phyloP scores from a whole-genome alignment of 2,329 filamentous ascomycete species.

The Colletotrichum sp. region DNA sequence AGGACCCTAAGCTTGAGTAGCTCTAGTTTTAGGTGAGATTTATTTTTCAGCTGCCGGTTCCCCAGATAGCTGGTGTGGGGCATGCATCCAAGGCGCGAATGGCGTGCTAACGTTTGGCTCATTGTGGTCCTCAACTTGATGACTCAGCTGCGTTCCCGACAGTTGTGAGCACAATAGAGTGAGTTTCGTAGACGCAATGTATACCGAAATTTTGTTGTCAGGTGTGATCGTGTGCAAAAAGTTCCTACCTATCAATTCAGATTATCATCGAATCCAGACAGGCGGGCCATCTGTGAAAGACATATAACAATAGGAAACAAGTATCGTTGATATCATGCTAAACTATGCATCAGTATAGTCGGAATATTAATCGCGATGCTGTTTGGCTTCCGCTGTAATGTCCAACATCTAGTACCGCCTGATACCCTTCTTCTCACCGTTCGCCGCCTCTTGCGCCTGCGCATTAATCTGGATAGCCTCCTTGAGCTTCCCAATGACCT shows the following conservation, averaged over 20 bases:
- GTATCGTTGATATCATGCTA: neutral
- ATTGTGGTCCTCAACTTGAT: neutral
- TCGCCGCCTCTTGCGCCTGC: slow-evolving; percentile 54
- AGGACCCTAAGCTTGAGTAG: neutral
- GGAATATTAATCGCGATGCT: neutral
- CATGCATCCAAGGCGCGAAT: neutral
- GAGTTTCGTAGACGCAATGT: neutral
- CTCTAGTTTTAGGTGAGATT: neutral
- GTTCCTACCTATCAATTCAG: neutral
- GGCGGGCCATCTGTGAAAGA: neutral
- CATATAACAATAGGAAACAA: neutral
- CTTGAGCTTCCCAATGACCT: slow-evolving; percentile 64
- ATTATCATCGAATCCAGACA: neutral
- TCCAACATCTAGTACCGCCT: slow-evolving; percentile 13
- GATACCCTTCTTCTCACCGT: slow-evolving; percentile 36
- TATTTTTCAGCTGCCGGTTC: neutral
- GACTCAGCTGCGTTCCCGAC: neutral
- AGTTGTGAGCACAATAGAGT: neutral
- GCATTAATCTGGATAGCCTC: slow-evolving; percentile 65
- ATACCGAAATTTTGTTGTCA: neutral
- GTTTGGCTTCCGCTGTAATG: neutral
- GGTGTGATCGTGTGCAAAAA: neutral
- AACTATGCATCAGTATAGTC: neutral
- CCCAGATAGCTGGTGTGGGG: neutral
- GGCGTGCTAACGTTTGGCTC: neutral